Base-by-base conservation (phyloP, 371 early-diverging fungal genomes). In the Mortierella sp. region DNA sequence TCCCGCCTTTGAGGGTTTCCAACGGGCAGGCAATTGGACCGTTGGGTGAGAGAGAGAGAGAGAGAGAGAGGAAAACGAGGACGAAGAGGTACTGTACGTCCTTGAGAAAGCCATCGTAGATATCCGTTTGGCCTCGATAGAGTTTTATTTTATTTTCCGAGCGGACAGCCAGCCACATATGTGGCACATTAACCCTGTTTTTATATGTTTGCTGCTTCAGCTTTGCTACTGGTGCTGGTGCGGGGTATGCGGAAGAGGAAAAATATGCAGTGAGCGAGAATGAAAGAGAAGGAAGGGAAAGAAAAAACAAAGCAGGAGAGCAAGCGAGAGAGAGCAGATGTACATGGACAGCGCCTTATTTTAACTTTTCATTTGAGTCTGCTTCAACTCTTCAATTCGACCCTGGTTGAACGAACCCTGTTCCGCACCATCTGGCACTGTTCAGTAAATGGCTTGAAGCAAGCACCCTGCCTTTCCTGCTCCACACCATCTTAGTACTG, bases 141-240 rank as follows among this genome's bases (percentile, higher is more conserved):
- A 31, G 31, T 16, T 31, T 64, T 9, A 19, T 31, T 61, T 59
- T 61, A 61, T 61, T 61, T 61, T 61, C 61, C 61, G 61, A 61
- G 37, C 14, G 0, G 61, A 61, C 28, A 61, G 53, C 53, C 24
- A 53, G 53, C 53, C 9, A 4, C 26, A 57, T 46, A 13, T 1
- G 8, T 43, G 13, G 13, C 13, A 46, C 13, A 46, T 8, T 5
- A 1, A 46, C 13, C 48, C 48, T 46, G 48, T 46, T 40, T 40
- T 40, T 46, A 46, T 46, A 5, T 10, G 48, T 26, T 57, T 2
- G 24, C 2, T 57, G 14, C 57, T 57, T 26, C 54, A n/a, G 14
- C 28, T 28, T 16, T 28, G 5, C 28, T 16, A 31, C 28, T 31
- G 34, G 28, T 59, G 31, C 28, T 6, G 26, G 26, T 55, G 55